Percentiles rank a stretch among this genome's conserved stretches.
These are phyloP conservation scores for Brassica nigra DNA, from an alignment of 345 rosid genomes.

Conservation along the genomic window DNA sequence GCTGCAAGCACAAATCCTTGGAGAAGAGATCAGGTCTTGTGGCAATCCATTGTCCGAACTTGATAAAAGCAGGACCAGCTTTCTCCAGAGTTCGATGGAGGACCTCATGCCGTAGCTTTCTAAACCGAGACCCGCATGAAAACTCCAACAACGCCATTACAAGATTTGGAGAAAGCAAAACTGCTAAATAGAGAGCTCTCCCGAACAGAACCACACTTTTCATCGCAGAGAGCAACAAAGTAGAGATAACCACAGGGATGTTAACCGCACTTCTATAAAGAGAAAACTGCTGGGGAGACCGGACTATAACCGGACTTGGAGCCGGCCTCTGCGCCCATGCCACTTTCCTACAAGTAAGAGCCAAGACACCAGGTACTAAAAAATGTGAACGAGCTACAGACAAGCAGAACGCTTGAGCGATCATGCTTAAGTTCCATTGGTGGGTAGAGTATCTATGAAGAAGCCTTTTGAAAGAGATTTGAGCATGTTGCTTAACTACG, in stretches of 20 bases:
- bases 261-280: constrained; percentile 59
- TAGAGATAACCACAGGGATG: constrained; percentile 58
- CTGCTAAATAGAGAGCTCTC: constrained; percentile 69
- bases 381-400: constrained; percentile 69
- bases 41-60: constrained; percentile 99
- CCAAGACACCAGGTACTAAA: constrained; percentile 63
- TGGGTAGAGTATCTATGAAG: constrained; percentile 43
- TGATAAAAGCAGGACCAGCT: constrained; percentile 98
- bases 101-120: constrained; percentile 67
- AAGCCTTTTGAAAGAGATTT: constrained; percentile 65
- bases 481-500: constrained; percentile 28
- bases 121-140: constrained; percentile 56
- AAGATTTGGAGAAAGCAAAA: constrained; percentile 79
- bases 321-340: constrained; percentile 60
- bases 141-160: constrained; percentile 76
- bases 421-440: constrained; percentile 41
- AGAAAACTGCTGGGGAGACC: constrained; percentile 55
- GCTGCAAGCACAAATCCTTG: constrained; percentile 82
- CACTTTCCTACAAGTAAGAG: constrained; percentile 55
- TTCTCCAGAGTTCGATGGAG: constrained; percentile 73
- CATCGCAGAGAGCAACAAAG: constrained; percentile 47
- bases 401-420: constrained; percentile 78
- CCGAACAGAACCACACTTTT: constrained; percentile 63
- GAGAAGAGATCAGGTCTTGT: constrained; percentile 95
- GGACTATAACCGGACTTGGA: constrained; percentile 44